Conservation (phyloP, 352 stramenopile genomes). For the Phytophthora sansomeana region DNA sequence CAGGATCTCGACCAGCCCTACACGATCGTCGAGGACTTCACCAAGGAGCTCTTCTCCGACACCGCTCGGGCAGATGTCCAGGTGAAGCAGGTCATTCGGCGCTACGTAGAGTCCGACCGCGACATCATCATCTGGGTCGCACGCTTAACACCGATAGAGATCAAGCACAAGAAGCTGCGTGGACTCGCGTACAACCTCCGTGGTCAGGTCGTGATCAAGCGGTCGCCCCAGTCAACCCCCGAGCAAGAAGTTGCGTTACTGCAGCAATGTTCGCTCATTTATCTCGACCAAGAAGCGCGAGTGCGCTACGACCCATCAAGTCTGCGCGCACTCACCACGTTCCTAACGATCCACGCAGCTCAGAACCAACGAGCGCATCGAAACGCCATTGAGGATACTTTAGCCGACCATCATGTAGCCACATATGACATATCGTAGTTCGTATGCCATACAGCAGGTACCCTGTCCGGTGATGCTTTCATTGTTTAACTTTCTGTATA, state of each 20-base stretch:
- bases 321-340: slow-evolving; percentile 12
- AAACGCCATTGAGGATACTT: slow-evolving; percentile 16
- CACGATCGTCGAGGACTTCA: slow-evolving; percentile 43
- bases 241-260: slow-evolving; percentile 8
- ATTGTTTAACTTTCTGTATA: no score
- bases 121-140: slow-evolving; percentile 10
- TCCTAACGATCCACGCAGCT: slow-evolving; percentile 17
- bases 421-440: no score
- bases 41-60: slow-evolving; percentile 33
- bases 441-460: background rate
- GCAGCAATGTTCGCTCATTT: slow-evolving; percentile 25
- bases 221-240: slow-evolving; percentile 4
- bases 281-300: slow-evolving; percentile 20
- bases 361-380: slow-evolving; percentile 24
- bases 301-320: slow-evolving; percentile 19
- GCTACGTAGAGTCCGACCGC: slow-evolving; percentile 42
- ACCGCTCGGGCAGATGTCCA: slow-evolving; percentile 32
- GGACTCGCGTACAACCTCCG: slow-evolving; percentile 4
- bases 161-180: slow-evolving; percentile 8
- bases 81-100: slow-evolving; percentile 38
- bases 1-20: slow-evolving; percentile 38
- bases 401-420: slow-evolving; percentile 2
- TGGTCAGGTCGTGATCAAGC: slow-evolving; percentile 6
- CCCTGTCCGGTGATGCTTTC: slow-evolving; percentile 3
- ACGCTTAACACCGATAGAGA: background rate